Conservation (phyloP, 192 early-diverging fungal genomes). For the Coemansia sp. region DNA sequence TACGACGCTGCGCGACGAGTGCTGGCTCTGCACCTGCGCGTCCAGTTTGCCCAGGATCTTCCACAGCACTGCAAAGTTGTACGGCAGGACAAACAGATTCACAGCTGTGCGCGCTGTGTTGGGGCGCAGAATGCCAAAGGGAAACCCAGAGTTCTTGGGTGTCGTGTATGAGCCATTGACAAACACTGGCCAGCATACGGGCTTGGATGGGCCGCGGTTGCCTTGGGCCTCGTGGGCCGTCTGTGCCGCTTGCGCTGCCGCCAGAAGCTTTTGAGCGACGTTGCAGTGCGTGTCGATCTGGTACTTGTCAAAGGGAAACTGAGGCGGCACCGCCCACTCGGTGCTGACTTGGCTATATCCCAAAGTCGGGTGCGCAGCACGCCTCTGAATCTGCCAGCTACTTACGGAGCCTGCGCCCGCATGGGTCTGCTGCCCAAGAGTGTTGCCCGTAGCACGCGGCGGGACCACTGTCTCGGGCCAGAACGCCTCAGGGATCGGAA, state of each 20-base stretch:
- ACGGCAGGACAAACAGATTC: constrained; percentile 72
- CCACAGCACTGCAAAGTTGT: constrained; percentile 77
- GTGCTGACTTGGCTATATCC: constrained; percentile 55
- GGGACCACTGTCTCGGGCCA: constrained; percentile 56
- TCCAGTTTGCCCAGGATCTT: constrained; percentile 57
- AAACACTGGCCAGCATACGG: constrained; percentile 56
- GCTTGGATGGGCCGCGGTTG: constrained; percentile 57
- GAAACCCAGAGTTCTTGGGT: constrained; percentile 57
- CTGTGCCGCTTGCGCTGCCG: constrained; percentile 41
- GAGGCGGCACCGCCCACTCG: constrained; percentile 60
- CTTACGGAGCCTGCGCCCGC: no score
- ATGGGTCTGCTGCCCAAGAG: no score
- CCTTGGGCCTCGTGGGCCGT: constrained; percentile 41
- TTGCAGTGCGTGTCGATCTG: constrained; percentile 60
- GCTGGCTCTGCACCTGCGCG: constrained; percentile 27
- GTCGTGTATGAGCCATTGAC: constrained; percentile 61
- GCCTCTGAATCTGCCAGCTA: constrained; percentile 41
- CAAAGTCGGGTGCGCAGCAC: constrained; percentile 66
- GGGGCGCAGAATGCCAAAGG: constrained; percentile 73
- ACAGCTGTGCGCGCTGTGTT: constrained; percentile 64
- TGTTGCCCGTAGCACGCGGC: constrained; percentile 8
- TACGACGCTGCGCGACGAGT: constrained; percentile 8
- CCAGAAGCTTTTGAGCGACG: constrained; percentile 62
- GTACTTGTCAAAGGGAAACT: constrained; percentile 77
- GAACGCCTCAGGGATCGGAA: constrained; percentile 75